A percentile compares a stretch with the other conserved stretches of the same genome.
Evolutionary conservation across 2,329 filamentous ascomycete genomes (phyloP).

Genomic region (Diaporthe sp.): DNA sequence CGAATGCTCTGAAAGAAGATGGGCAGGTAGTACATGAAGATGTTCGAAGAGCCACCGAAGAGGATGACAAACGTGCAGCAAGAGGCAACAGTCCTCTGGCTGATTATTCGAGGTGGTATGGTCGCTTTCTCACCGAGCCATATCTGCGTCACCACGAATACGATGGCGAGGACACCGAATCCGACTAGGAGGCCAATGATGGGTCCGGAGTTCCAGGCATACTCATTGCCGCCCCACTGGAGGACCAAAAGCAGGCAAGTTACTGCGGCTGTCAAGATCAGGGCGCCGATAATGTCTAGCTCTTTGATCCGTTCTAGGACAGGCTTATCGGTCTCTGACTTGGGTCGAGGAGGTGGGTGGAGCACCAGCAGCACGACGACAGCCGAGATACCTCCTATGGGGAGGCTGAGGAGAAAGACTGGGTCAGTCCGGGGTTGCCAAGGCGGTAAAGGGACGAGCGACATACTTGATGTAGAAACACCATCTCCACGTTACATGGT

Average conservation of each 20-base stretch:
- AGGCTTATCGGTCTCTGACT: background rate
- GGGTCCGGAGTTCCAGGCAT: slow-evolving; percentile 38
- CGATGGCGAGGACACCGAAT: slow-evolving; percentile 44
- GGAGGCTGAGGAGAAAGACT: background rate
- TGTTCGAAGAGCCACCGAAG: slow-evolving; percentile 42
- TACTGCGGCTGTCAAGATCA: slow-evolving; percentile 43
- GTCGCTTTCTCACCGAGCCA: slow-evolving; percentile 38
- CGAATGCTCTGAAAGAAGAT: slow-evolving; percentile 48
- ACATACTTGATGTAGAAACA: slow-evolving; percentile 52
- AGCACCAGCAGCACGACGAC: slow-evolving; percentile 46
- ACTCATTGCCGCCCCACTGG: slow-evolving; percentile 51
- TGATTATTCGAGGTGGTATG: slow-evolving; percentile 53
- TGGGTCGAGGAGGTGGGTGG: slow-evolving; percentile 57
- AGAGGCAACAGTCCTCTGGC: slow-evolving; percentile 49
- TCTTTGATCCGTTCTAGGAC: background rate
- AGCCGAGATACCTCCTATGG: background rate
- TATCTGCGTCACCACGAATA: background rate
- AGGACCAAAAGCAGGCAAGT: slow-evolving; percentile 57
- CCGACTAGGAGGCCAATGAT: slow-evolving; percentile 52
- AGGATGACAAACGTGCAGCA: slow-evolving; percentile 48
- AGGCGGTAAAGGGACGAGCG: background rate
- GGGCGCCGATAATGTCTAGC: slow-evolving; percentile 36
- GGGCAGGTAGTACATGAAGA: slow-evolving; percentile 46
- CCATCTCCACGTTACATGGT: slow-evolving; percentile 58
- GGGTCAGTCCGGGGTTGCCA: slow-evolving; percentile 6